phyloP scores from a whole-genome alignment of 768 basidiomycete genomes.

The Phylloporus sp. region DNA sequence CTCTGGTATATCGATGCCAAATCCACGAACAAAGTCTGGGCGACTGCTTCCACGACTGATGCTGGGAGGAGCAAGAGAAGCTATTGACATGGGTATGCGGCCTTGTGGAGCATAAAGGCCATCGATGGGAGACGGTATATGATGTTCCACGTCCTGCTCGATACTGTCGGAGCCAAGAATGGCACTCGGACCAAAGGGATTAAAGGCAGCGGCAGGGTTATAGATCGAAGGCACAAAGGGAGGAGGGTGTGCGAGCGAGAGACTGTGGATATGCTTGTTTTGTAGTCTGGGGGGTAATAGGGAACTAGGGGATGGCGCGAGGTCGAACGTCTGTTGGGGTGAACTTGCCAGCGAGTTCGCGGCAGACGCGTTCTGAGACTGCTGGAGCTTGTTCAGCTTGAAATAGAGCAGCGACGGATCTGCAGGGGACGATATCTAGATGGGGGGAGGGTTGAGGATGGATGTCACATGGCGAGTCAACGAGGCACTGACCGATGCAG shows the following conservation, averaged over 20 bases:
- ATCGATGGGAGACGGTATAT: constrained; percentile 21
- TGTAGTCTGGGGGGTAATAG: constrained; percentile 35
- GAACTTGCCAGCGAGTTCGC: constrained; percentile 56
- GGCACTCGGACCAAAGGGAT: constrained; percentile 63
- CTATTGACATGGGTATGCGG: constrained; percentile 42
- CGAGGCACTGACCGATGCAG: constrained; percentile 65
- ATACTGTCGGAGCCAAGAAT: constrained; percentile 49
- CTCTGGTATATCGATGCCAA: constrained; percentile 74
- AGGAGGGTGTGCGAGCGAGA: constrained; percentile 65
- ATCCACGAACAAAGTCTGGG: constrained; percentile 73
- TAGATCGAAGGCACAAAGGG: constrained; percentile 30
- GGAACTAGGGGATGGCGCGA: constrained; percentile 49
- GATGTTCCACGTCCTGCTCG: constrained; percentile 24
- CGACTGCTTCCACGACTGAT: constrained; percentile 45
- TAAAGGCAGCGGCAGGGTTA: constrained; percentile 42
- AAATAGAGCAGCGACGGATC: constrained; percentile 78
- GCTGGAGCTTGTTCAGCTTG: constrained; percentile 81
- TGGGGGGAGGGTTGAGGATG: constrained; percentile 2
- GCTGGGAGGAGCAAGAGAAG: constrained; percentile 42
- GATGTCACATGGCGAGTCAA: constrained; percentile 14
- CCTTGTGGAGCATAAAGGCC: constrained; percentile 53
- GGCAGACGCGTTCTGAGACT: constrained; percentile 52
- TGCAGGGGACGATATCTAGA: constrained; percentile 84
- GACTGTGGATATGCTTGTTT: constrained; percentile 65
- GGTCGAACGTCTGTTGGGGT: constrained; percentile 54